A percentile compares a stretch with the other conserved stretches of the same genome.
phyloP scores from a whole-genome alignment of 2,329 filamentous ascomycete genomes.

The Ophiostoma montium region DNA sequence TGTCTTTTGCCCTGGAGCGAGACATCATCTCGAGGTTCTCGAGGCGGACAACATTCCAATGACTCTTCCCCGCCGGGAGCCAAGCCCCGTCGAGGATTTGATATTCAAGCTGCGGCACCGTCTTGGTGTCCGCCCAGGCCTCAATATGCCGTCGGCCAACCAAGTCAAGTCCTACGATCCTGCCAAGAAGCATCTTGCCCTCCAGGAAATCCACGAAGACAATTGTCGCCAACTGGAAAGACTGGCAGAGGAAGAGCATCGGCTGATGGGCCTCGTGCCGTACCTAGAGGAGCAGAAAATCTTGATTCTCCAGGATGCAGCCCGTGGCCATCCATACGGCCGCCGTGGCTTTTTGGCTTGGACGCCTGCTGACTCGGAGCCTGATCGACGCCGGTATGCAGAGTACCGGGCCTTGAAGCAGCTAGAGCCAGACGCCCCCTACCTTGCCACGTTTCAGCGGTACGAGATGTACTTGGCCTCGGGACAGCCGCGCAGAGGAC shows the following conservation, averaged over 20 bases:
- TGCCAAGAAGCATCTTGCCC: not conserved
- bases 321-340: not conserved
- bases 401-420: conserved; percentile 1
- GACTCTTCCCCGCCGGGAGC: not conserved
- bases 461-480: not conserved
- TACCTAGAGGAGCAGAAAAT: not conserved
- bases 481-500: not conserved
- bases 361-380: not conserved
- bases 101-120: not conserved
- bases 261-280: not conserved
- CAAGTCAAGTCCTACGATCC: not conserved
- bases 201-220: not conserved
- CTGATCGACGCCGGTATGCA: not conserved
- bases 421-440: not conserved
- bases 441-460: not conserved
- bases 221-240: not conserved
- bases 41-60: not conserved
- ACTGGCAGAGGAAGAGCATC: not conserved
- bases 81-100: not conserved
- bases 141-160: not conserved
- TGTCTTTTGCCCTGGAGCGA: conserved; percentile 3
- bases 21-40: not conserved
- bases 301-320: not conserved
- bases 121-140: not conserved
- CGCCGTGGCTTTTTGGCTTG: not conserved